Evolutionary conservation across 352 stramenopile species (phyloP).

Genomic region (Phytopythium montanum): DNA sequence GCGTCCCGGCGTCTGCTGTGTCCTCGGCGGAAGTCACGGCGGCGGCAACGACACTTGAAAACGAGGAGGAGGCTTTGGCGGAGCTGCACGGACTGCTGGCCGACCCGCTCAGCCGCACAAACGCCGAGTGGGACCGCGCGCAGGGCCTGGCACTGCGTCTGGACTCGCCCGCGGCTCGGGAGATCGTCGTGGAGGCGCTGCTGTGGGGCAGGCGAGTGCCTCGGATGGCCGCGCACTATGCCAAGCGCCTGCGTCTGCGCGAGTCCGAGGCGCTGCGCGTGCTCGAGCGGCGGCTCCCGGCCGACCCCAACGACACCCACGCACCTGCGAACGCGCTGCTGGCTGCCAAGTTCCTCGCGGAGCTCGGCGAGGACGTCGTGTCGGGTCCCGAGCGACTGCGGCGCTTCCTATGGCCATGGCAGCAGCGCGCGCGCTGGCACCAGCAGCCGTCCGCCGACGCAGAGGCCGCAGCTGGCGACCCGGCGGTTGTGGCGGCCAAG

Average conservation of each 20-base stretch:
- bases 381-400: constrained; percentile 30
- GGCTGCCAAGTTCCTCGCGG: constrained; percentile 54
- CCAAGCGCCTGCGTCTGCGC: constrained; percentile 39
- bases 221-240: constrained; percentile 64
- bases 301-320: neutral
- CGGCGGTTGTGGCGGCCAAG: neutral
- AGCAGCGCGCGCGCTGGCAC: constrained; percentile 19
- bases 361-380: constrained; percentile 34
- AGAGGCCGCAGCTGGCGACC: neutral
- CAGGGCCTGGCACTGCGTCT: constrained; percentile 50
- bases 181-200: constrained; percentile 34
- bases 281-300: neutral
- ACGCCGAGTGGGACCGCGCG: constrained; percentile 54
- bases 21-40: neutral
- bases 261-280: constrained; percentile 26
- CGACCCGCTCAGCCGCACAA: constrained; percentile 20
- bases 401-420: constrained; percentile 58
- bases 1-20: neutral
- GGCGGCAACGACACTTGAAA: neutral
- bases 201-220: constrained; percentile 32
- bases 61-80: constrained; percentile 4
- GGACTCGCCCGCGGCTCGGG: constrained; percentile 25
- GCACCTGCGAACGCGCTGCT: constrained; percentile 17
- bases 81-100: constrained; percentile 21
- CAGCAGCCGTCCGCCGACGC: neutral